phyloP scores from a whole-genome alignment of 2,329 filamentous ascomycete genomes.

The Botrytis porri region DNA sequence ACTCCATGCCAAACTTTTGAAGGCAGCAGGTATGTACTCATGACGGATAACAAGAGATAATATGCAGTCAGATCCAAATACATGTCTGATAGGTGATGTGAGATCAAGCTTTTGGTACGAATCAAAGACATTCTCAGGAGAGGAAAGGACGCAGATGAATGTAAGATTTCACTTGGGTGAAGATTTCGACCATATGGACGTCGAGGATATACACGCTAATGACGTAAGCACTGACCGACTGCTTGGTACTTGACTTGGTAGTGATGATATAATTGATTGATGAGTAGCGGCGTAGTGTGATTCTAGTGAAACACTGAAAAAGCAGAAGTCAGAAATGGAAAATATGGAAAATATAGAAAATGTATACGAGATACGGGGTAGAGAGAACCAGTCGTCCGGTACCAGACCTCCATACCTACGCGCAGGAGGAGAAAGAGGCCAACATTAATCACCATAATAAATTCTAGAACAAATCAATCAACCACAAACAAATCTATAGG shows the following conservation, averaged over 20 bases:
- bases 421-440: too few relatives aligned
- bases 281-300: not conserved
- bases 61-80: conserved; percentile 2
- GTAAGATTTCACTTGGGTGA: not conserved
- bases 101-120: not conserved
- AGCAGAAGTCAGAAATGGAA: not conserved
- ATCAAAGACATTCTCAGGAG: not conserved
- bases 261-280: not conserved
- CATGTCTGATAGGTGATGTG: not conserved
- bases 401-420: too few relatives aligned
- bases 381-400: too few relatives aligned
- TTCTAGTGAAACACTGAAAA: not conserved
- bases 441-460: too few relatives aligned
- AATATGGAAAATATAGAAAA: not conserved
- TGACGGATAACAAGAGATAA: not conserved
- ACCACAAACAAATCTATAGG: too few relatives aligned
- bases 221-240: not conserved
- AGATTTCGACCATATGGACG: not conserved
- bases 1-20: not conserved
- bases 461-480: too few relatives aligned
- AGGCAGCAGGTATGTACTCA: conserved; percentile 1
- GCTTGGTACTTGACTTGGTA: not conserved
- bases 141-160: not conserved
- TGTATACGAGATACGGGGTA: not conserved
- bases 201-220: not conserved